A percentile compares a stretch with the other conserved stretches of the same genome.
These are phyloP conservation scores for Dichotomopilus funicola DNA, from an alignment of 2,329 filamentous ascomycete genomes.

Conservation along the genomic window DNA sequence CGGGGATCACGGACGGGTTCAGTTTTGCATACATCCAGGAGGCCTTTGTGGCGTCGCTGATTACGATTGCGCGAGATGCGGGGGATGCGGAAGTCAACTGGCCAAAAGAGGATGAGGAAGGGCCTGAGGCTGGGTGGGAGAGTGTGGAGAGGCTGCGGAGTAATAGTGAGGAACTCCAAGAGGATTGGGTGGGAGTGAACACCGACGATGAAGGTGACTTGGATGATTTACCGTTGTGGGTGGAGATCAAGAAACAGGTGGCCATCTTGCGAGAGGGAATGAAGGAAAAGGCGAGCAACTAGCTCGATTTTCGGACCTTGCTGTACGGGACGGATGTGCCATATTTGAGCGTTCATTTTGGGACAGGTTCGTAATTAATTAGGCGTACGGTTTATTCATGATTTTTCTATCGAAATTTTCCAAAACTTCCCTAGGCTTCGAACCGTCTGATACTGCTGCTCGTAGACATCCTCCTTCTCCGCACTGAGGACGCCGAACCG, in stretches of 20 bases:
- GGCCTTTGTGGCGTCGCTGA: constrained; percentile 57
- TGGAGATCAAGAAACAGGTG: constrained; percentile 58
- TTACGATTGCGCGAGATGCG: constrained; percentile 46
- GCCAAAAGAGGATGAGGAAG: neutral
- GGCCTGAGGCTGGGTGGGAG: constrained; percentile 1
- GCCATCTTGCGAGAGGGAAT: constrained; percentile 55
- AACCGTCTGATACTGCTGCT: constrained; percentile 15
- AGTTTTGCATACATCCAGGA: constrained; percentile 67
- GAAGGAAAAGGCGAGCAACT: constrained; percentile 28
- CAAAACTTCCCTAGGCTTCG: neutral
- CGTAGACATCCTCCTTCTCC: constrained; percentile 12
- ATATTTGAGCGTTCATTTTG: too few relatives aligned
- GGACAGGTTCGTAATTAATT: too few relatives aligned
- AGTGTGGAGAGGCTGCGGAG: neutral
- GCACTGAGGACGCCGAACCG: constrained; percentile 1
- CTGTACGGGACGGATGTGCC: too few relatives aligned
- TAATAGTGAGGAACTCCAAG: constrained; percentile 12
- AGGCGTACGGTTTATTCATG: too few relatives aligned
- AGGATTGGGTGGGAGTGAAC: constrained; percentile 31
- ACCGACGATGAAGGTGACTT: constrained; percentile 31
- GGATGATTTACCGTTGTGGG: constrained; percentile 50
- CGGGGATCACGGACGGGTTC: constrained; percentile 56
- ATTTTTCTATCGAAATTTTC: too few relatives aligned
- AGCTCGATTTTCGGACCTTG: too few relatives aligned
- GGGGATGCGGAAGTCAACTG: neutral